These are phyloP conservation scores for Teratosphaeria gauchensis DNA, from an alignment of 2,329 filamentous ascomycete species.

Conservation along the genomic window DNA sequence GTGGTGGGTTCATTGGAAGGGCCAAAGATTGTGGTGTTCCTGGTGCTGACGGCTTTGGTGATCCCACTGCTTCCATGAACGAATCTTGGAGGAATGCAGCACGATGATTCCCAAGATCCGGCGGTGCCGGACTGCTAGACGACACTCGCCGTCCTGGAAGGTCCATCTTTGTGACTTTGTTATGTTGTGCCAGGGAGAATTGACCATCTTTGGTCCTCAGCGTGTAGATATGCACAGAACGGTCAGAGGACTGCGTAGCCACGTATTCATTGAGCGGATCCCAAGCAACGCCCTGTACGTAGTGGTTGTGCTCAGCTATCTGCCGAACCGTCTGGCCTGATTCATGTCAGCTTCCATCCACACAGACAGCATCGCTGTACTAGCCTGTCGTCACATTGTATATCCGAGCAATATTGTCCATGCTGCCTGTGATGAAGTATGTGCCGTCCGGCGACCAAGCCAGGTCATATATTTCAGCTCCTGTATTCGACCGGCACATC, in stretches of 20 bases:
- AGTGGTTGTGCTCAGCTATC: conserved; percentile 95
- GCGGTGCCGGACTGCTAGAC: conserved; percentile 83
- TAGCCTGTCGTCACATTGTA: conserved; percentile 87
- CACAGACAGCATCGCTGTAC: conserved; percentile 15
- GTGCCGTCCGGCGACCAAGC: conserved; percentile 97
- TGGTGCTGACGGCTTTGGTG: conserved; percentile 80
- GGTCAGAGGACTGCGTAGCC: conserved; percentile 93
- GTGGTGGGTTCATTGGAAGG: conserved; percentile 91
- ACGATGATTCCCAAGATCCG: conserved; percentile 54
- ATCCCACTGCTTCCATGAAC: conserved; percentile 54
- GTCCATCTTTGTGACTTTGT: conserved; percentile 83
- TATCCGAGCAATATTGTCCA: conserved; percentile 97
- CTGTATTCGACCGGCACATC: conserved; percentile 82
- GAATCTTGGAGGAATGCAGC: conserved; percentile 52
- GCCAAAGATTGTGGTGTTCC: conserved; percentile 85
- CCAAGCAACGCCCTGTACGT: conserved; percentile 97
- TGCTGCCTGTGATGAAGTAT: conserved; percentile 96
- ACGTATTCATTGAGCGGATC: conserved; percentile 97
- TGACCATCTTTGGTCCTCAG: conserved; percentile 94
- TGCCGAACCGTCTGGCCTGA: conserved; percentile 66
- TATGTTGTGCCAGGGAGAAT: conserved; percentile 69
- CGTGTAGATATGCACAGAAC: conserved; percentile 95
- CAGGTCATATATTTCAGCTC: conserved; percentile 94
- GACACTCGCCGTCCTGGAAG: conserved; percentile 80
- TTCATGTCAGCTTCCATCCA: conserved; percentile 7